Base-by-base conservation (phyloP, 2,329 filamentous ascomycete species). In the Pyrenochaeta sp. region DNA sequence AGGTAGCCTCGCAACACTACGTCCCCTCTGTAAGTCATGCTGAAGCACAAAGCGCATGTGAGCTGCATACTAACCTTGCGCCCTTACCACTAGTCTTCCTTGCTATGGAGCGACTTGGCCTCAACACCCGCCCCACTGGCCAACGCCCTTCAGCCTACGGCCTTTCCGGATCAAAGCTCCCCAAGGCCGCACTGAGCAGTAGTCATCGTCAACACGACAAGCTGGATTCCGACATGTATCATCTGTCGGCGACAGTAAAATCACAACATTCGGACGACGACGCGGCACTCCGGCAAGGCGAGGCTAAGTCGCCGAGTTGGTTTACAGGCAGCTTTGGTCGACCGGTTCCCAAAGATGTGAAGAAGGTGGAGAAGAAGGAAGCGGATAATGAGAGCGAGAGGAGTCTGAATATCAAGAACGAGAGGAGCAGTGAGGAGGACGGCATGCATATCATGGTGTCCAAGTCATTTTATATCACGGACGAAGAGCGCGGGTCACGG, bases 1-100 rank as follows among this genome's bases (percentile, higher is more conserved):
- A 2, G 73, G 74, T 30, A 72, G 66, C 40, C 71, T 77, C 12
- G 75, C 75, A 2, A 75, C 75, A 2, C 66, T 77, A 2, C 74
- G 74, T 30, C 75, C 75, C 2, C 69, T 77, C 70, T 76, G 55
- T 61, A 64, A 25, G 42, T 44, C n/a, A 3, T 2, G 0, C 2
- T n/a, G 24, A 19, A 5, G 7, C 12, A 27, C 6, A 6, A 15
- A 28, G 4, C 6, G 24, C 24, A n/a, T 44, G 25, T 27, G 22
- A 27, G 12, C 5, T 24, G 15, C 25, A 28, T 13, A 44, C 42
- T 44, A 7, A 44, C 25, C 4, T 44, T 12, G 42, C 30, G 13
- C 22, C 40, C 25, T 15, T 6, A 28, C 25, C 2, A 1, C 5
- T 30, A 44, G 42, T 44, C 42, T 44, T 13, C 28, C 51, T 74